Conservation (phyloP, 495 filamentous ascomycete species). For the Penicillium alfredii region DNA sequence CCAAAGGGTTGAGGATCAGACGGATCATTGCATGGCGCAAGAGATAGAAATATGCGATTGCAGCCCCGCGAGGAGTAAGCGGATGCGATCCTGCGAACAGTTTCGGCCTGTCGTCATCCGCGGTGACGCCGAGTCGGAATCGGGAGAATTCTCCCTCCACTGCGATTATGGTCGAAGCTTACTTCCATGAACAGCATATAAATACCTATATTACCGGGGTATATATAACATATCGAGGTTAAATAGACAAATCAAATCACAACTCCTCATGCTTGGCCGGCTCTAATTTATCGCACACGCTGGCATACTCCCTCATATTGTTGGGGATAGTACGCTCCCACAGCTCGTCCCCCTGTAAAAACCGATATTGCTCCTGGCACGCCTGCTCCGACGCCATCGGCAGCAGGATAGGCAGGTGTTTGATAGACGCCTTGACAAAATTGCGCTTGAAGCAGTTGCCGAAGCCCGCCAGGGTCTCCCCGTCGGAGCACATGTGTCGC, state of each 20-base stretch:
- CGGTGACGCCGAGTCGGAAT: conserved; percentile 3
- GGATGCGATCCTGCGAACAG: conserved; percentile 2
- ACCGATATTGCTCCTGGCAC: conserved; percentile 33
- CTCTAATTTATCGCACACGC: conserved; percentile 29
- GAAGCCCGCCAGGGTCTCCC: conserved; percentile 33
- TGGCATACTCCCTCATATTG: conserved; percentile 41
- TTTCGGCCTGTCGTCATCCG: conserved; percentile 17
- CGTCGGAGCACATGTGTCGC: conserved; percentile 35
- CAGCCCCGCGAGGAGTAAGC: no score
- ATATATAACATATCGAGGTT: background rate
- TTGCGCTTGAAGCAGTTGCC: conserved; percentile 41
- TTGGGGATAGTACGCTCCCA: conserved; percentile 39
- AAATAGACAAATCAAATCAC: no score
- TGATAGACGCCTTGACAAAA: conserved; percentile 31
- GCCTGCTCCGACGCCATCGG: conserved; percentile 37
- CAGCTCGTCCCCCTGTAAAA: conserved; percentile 30
- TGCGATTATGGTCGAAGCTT: no score
- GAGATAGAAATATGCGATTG: background rate
- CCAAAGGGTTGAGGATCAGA: background rate
- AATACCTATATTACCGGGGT: background rate
- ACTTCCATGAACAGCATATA: no score
- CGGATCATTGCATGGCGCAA: conserved; percentile 11
- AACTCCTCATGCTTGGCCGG: conserved; percentile 21
- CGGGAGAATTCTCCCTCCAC: no score
- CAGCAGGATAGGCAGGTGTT: conserved; percentile 28